Conservation (phyloP, 768 basidiomycete genomes). For the Hypholoma sublateritium region DNA sequence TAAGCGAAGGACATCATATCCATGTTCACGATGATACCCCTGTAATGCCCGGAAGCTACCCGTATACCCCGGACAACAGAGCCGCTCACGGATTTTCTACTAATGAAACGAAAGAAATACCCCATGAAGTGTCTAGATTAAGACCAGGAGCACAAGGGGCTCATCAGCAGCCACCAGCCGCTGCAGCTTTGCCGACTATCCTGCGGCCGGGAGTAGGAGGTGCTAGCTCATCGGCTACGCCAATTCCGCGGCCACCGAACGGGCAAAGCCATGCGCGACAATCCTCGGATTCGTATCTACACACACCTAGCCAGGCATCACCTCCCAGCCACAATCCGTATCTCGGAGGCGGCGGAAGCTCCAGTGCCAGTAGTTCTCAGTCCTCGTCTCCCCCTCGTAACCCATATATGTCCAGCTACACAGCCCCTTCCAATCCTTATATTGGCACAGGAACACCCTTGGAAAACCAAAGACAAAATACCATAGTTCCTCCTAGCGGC, state of each 20-base stretch:
- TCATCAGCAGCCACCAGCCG: constrained; percentile 1
- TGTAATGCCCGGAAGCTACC: background rate
- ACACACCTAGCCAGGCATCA: background rate
- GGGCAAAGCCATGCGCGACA: constrained; percentile 12
- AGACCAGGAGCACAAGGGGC: background rate
- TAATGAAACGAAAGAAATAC: background rate
- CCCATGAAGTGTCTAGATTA: background rate
- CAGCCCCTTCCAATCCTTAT: constrained; percentile 4
- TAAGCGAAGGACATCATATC: background rate
- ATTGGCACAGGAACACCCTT: background rate
- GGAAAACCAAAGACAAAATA: background rate
- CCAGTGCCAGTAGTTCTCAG: background rate
- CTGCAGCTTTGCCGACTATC: constrained; percentile 30
- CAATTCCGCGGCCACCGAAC: constrained; percentile 6
- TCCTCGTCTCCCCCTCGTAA: constrained; percentile 8
- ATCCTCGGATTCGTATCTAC: constrained; percentile 8
- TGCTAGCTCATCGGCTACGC: constrained; percentile 12
- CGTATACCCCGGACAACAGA: background rate
- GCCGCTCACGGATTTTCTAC: background rate
- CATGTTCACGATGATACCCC: background rate
- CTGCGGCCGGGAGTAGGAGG: constrained; percentile 37
- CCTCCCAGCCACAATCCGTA: constrained; percentile 18
- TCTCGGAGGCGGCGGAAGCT: constrained; percentile 6
- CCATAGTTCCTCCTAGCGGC: background rate
- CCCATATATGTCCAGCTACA: constrained; percentile 9